Conservation (phyloP, 2,329 filamentous ascomycete genomes). For the Colletotrichum liaoningense region DNA sequence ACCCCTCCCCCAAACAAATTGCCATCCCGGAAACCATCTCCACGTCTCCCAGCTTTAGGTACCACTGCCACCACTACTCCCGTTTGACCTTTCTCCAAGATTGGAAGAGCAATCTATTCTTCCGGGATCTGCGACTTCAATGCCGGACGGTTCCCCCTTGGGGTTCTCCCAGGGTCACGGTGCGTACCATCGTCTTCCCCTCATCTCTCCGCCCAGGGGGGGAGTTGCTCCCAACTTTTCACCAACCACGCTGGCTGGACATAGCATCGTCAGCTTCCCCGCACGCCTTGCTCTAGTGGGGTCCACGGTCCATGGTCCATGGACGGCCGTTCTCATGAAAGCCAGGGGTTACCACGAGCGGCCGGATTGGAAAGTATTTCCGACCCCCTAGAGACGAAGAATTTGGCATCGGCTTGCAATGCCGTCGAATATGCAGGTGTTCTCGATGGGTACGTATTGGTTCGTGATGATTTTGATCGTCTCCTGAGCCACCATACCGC, state of each 20-base stretch:
- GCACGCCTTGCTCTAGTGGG: not conserved
- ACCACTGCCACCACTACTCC: not conserved
- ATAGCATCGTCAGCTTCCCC: slow-evolving; percentile 37
- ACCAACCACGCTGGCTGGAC: not conserved
- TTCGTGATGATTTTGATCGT: slow-evolving; percentile 88
- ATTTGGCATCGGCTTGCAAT: slow-evolving; percentile 72
- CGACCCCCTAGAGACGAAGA: slow-evolving; percentile 57
- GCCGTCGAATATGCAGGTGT: slow-evolving; percentile 78
- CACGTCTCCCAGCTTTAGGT: not conserved
- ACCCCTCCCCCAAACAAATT: slow-evolving; percentile 40
- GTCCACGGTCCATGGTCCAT: not conserved
- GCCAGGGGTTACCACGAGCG: not conserved
- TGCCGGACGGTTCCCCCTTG: slow-evolving; percentile 42
- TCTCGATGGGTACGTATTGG: slow-evolving; percentile 78
- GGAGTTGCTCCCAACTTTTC: not conserved
- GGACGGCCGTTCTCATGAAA: not conserved
- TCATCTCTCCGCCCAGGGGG: not conserved
- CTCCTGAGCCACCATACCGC: slow-evolving; percentile 96
- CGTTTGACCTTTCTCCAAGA: slow-evolving; percentile 41
- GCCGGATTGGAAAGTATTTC: slow-evolving; percentile 36
- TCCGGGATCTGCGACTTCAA: slow-evolving; percentile 45
- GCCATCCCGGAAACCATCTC: not conserved
- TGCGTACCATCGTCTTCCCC: slow-evolving; percentile 10
- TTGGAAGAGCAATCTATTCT: slow-evolving; percentile 39
- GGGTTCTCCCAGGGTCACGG: slow-evolving; percentile 29